Base-by-base conservation (phyloP, 805 yeast genomes). In the Schwanniomyces pseudopolymorphus region DNA sequence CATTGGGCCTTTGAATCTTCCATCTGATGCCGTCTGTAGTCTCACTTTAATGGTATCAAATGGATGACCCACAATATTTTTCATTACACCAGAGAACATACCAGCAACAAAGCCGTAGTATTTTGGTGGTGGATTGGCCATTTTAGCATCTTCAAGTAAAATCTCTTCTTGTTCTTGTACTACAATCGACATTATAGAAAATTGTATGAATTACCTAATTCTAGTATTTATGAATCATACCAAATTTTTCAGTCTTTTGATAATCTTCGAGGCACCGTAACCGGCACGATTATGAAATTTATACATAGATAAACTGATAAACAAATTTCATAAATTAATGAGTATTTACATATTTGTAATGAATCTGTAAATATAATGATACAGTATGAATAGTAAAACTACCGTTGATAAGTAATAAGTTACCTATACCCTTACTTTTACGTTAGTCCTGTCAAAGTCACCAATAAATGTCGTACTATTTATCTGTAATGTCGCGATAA, bases 21-120 rank as follows among this genome's bases (percentile, higher is more conserved):
- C 76, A 28, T 58, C 60, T 0, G 83, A 81, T 1, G 80, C 76
- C 7, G 89, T 83, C 58, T 89, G 97, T 44, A 89, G 70, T 45
- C 97, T 73, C 14, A 89, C 96, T 59, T 89, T 89, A 52, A 90
- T 83, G 1, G 96, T 87, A 63, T 90, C 97, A 55, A 90, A 88
- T 9, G 97, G 96, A 64, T 89, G 97, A 2, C 97, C 97, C 8
- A 90, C 96, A 0, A 85, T 83, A 55, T 90, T 87, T 61, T 90
- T 90, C 57, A 88, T 85, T 20, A 88, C 80, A 19, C 97, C 97
- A 0, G 92, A 84, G 59, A 87, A 87, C 58, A 87, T 81, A 6
- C 97, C 97, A 2, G 96, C 96, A 19, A 89, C 78, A 59, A 89
- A 90, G 17, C 96, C 96, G 49, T 84, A 77, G 53, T 78, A 80